Evolutionary conservation across 331 rosid genomes (phyloP).

Genomic region (Prunus yedoensis): DNA sequence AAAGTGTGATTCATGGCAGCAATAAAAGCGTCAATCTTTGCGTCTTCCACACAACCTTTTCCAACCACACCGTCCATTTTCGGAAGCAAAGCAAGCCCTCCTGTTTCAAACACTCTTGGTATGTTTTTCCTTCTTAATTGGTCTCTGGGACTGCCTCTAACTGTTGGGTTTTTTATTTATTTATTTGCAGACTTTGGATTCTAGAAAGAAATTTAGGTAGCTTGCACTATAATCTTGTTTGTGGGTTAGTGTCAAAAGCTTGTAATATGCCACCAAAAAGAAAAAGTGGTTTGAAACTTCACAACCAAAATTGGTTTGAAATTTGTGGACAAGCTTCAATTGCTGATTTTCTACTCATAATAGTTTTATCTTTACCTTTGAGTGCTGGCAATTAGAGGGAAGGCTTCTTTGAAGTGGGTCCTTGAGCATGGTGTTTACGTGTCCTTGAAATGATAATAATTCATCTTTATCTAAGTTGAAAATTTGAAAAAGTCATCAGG

Average conservation of each 20-base stretch:
- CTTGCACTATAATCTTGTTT: background rate
- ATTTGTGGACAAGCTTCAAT: background rate
- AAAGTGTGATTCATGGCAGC: slow-evolving; percentile 58
- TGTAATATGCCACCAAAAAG: background rate
- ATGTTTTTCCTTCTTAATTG: slow-evolving; percentile 13
- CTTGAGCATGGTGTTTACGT: background rate
- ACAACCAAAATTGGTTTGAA: too few species aligned
- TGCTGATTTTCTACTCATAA: background rate
- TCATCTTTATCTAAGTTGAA: background rate
- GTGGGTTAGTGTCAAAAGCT: too few species aligned
- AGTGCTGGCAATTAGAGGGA: background rate
- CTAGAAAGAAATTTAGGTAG: background rate
- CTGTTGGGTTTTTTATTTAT: background rate
- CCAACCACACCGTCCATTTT: slow-evolving; percentile 32
- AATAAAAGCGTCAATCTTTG: slow-evolving; percentile 52
- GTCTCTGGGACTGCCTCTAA: background rate
- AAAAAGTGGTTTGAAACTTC: too few species aligned
- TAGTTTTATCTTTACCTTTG: background rate
- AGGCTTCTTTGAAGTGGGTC: background rate
- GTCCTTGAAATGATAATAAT: background rate
- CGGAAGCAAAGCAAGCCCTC: slow-evolving; percentile 23
- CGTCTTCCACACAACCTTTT: slow-evolving; percentile 49
- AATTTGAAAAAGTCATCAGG: background rate
- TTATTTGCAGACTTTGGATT: background rate
- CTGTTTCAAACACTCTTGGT: slow-evolving; percentile 47